phyloP scores from a whole-genome alignment of 257 asterid genomes.

The Salvia miltiorrhiza region DNA sequence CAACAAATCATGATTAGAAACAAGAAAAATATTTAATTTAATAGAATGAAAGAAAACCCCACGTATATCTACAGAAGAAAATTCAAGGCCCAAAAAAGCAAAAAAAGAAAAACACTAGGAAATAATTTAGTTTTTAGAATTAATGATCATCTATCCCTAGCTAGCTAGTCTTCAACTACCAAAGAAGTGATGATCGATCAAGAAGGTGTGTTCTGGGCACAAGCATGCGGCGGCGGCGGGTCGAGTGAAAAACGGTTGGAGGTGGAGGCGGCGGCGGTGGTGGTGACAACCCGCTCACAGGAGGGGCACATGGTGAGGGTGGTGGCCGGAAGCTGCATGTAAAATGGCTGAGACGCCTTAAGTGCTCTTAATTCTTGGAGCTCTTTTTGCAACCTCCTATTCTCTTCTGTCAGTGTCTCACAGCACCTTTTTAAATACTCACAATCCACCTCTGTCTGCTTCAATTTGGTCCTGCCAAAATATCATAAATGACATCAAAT shows the following conservation, averaged over 20 bases:
- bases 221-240: constrained; percentile 27
- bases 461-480: constrained; percentile 70
- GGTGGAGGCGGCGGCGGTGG: constrained; percentile 25
- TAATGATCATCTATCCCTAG: not conserved
- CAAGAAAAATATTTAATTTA: not conserved
- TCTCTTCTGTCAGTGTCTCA: constrained; percentile 84
- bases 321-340: constrained; percentile 87
- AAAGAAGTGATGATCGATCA: constrained; percentile 17
- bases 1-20: constrained; percentile 15
- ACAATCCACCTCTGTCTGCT: constrained; percentile 95
- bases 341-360: constrained; percentile 74
- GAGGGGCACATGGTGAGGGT: constrained; percentile 95
- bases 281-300: constrained; percentile 64
- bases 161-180: not conserved
- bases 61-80: constrained; percentile 24
- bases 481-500: not conserved
- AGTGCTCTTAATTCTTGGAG: constrained; percentile 80
- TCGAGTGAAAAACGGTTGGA: constrained; percentile 8
- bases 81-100: not conserved
- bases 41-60: constrained; percentile 8
- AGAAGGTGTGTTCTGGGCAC: constrained; percentile 26
- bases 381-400: constrained; percentile 77
- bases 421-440: constrained; percentile 87
- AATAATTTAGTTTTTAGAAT: not conserved
- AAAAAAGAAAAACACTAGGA: not conserved